Conservation (phyloP, 2,329 filamentous ascomycete species). For the Ceratocystis papillata region DNA sequence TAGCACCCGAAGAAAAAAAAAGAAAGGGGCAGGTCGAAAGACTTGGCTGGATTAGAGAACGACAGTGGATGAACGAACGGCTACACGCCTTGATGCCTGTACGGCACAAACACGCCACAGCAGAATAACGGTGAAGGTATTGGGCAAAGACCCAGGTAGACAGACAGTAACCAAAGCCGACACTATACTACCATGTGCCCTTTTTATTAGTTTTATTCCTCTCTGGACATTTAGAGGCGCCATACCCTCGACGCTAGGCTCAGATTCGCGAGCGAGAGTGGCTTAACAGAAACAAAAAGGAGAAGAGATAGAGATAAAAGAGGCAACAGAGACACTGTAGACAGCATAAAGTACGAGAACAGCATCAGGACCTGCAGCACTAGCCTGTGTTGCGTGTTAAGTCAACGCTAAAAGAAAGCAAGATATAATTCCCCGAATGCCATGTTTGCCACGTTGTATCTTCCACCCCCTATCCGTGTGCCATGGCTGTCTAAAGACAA, state of each 20-base stretch:
- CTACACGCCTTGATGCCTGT: background rate
- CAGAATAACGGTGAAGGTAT: background rate
- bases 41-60: background rate
- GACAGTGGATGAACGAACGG: background rate
- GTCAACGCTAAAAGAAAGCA: background rate
- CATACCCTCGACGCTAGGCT: background rate
- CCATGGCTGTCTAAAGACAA: background rate
- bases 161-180: background rate
- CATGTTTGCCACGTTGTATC: background rate
- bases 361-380: background rate
- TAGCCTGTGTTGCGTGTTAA: background rate
- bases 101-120: slow-evolving; percentile 8
- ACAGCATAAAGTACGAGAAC: too few relatives aligned
- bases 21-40: background rate
- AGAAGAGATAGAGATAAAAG: background rate
- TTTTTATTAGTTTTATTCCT: background rate
- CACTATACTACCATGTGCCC: background rate
- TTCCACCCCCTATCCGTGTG: background rate
- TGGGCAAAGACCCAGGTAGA: background rate
- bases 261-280: background rate
- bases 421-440: background rate
- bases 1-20: background rate
- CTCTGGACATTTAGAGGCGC: background rate
- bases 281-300: background rate
- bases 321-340: background rate